Percentiles rank a stretch among this genome's conserved stretches.
Evolutionary conservation across 2,329 filamentous ascomycete genomes (phyloP).

Genomic region (Ophiostoma fasciatum): DNA sequence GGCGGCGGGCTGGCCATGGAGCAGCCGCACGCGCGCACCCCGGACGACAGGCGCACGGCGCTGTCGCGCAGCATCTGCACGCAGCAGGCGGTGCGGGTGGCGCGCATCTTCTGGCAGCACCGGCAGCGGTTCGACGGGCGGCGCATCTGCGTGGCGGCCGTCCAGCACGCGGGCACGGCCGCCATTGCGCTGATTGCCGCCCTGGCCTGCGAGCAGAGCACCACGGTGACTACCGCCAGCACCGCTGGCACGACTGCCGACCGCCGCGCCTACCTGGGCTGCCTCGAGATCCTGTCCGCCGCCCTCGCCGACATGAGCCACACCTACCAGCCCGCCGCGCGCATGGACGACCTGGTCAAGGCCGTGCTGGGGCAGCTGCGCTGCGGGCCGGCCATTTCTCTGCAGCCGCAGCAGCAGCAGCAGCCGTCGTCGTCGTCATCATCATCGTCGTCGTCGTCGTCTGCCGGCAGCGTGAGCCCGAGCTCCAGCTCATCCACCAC

Average conservation of each 20-base stretch:
- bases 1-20: background rate
- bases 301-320: constrained; percentile 37
- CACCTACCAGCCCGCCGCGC: constrained; percentile 36
- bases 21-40: constrained; percentile 14
- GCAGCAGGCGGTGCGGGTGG: constrained; percentile 37
- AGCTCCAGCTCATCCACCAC: too few species aligned
- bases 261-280: constrained; percentile 25
- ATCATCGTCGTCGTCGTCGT: too few species aligned
- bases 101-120: constrained; percentile 40
- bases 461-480: constrained; percentile 1
- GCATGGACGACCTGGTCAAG: constrained; percentile 37
- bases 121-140: constrained; percentile 34
- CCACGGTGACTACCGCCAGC: too few species aligned
- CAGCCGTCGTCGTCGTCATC: too few species aligned
- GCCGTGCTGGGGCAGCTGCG: constrained; percentile 35
- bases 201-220: constrained; percentile 20
- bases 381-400: constrained; percentile 9
- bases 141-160: constrained; percentile 33
- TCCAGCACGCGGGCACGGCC: constrained; percentile 40
- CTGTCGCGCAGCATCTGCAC: constrained; percentile 37
- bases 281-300: constrained; percentile 36
- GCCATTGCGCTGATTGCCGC: constrained; percentile 39
- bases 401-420: background rate
- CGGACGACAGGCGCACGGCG: constrained; percentile 27
- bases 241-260: too few species aligned